A percentile compares a stretch with the other conserved stretches of the same genome.
Evolutionary conservation across 306 rosid species (phyloP).

Genomic region (Acmispon strigosus): DNA sequence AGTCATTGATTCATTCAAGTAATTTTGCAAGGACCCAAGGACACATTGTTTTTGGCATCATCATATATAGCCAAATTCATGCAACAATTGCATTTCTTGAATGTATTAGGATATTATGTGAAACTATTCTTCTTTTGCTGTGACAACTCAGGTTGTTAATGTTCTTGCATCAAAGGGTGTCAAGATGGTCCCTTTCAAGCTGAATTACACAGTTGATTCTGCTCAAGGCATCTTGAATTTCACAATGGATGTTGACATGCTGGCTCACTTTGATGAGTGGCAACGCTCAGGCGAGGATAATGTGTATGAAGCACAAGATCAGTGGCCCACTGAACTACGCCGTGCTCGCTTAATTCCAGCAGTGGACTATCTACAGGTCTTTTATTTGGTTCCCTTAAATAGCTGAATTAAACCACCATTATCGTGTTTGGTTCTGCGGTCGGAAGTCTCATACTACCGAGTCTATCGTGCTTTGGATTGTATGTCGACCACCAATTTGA

Average conservation of each 20-base stretch:
- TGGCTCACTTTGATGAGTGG: conserved; percentile 81
- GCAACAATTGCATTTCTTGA: neutral
- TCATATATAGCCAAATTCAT: conserved; percentile 5
- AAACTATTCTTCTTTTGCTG: neutral
- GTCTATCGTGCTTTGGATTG: too few species aligned
- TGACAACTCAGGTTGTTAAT: conserved; percentile 41
- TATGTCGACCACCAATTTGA: too few species aligned
- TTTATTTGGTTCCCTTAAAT: conserved; percentile 1
- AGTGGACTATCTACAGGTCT: conserved; percentile 69
- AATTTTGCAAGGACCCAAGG: neutral
- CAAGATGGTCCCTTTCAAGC: conserved; percentile 61
- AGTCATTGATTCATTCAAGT: conserved; percentile 17
- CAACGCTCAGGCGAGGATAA: conserved; percentile 55
- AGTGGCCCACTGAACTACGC: conserved; percentile 62
- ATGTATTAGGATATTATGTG: neutral
- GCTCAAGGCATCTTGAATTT: conserved; percentile 74
- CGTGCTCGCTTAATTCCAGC: conserved; percentile 58
- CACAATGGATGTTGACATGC: conserved; percentile 81
- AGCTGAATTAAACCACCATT: neutral
- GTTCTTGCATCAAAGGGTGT: conserved; percentile 65
- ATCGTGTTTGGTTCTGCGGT: too few species aligned
- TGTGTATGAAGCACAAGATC: conserved; percentile 73
- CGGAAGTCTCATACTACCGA: too few species aligned
- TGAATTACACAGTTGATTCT: conserved; percentile 52
- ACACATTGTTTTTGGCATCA: conserved; percentile 8